Evolutionary conservation across 164 flowering plant species (phyloP).

Genomic region (Protea cynaroides): DNA sequence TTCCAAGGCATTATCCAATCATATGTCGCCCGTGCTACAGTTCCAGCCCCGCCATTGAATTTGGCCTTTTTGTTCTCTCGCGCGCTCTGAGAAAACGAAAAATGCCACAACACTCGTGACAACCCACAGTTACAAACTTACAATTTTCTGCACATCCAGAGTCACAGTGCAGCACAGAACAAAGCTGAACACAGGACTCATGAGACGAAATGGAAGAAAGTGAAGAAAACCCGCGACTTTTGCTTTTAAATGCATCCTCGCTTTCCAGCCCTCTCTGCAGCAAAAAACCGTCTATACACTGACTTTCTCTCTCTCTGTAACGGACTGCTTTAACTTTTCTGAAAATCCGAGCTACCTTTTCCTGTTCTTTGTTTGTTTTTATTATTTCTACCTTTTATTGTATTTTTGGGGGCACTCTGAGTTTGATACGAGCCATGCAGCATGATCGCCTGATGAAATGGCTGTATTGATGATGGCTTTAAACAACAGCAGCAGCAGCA

Average conservation of each 20-base stretch:
- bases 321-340: slow-evolving; percentile 3
- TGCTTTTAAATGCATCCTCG: slow-evolving; percentile 8
- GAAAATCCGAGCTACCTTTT: slow-evolving; percentile 6
- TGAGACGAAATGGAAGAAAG: neutral
- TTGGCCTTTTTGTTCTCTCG: no score
- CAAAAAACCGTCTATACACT: neutral
- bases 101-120: no score
- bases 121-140: no score
- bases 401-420: neutral
- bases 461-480: slow-evolving; percentile 16
- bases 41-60: no score
- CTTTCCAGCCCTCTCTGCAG: neutral
- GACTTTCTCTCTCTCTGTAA: neutral
- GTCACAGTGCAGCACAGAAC: no score
- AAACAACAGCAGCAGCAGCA: neutral
- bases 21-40: no score
- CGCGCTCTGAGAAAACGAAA: no score
- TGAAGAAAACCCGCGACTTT: slow-evolving; percentile 4
- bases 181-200: neutral
- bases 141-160: no score
- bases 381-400: neutral
- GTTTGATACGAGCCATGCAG: neutral
- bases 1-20: no score
- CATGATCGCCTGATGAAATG: slow-evolving; percentile 14
- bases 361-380: neutral